These are phyloP conservation scores for Aspergillus uvarum DNA, from an alignment of 2,329 filamentous ascomycete genomes.

Conservation along the genomic window DNA sequence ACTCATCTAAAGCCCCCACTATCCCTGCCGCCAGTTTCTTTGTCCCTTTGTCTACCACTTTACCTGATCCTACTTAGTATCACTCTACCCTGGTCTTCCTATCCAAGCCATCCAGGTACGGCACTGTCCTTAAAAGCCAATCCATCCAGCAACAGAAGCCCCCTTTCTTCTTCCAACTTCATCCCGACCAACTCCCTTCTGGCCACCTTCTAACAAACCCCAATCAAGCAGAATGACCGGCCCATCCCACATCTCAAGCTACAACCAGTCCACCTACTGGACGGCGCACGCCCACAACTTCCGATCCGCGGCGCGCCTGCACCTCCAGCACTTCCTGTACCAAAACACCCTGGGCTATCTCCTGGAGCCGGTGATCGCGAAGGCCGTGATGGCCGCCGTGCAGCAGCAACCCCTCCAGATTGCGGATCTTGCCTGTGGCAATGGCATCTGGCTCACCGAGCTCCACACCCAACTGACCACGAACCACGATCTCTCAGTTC, in stretches of 20 bases:
- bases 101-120: too few species aligned
- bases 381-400: neutral
- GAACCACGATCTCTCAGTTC: neutral
- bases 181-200: too few species aligned
- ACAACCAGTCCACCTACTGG: neutral
- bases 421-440: neutral
- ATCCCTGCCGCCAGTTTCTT: too few species aligned
- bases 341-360: constrained; percentile 26
- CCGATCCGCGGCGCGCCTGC: neutral
- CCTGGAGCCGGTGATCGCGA: constrained; percentile 19
- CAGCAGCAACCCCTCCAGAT: constrained; percentile 2
- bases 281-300: neutral
- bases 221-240: neutral
- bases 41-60: too few species aligned
- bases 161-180: too few species aligned
- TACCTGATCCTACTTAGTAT: too few species aligned
- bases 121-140: too few species aligned
- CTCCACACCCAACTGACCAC: neutral
- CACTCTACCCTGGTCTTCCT: too few species aligned
- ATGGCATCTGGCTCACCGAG: neutral
- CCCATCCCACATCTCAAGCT: neutral
- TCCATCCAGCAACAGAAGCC: too few species aligned
- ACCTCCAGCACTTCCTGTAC: constrained; percentile 26
- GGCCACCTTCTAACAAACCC: too few species aligned
- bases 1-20: too few species aligned